Evolutionary conservation across 1,139 yeast genomes (phyloP), one percentile per base, ranked within the genome.

Genomic region (Kodamaea arcana): DNA sequence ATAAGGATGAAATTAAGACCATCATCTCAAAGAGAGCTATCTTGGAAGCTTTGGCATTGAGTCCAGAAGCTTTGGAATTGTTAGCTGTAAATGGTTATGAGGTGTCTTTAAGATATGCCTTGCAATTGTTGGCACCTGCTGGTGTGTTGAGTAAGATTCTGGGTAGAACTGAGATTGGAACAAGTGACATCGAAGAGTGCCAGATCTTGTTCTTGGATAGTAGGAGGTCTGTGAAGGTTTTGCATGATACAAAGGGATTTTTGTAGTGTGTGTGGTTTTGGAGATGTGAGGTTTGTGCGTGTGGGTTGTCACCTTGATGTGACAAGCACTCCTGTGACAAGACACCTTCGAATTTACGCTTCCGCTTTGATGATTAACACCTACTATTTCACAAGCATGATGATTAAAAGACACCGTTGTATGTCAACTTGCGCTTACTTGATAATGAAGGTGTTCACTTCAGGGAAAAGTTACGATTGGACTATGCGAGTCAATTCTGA

Each of bases 71-170:
- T 2, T 71, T 92, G 44, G 83, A 80, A 40, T 69, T 71, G 44
- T 69, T 92, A 45, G 83, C 97, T 2, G 60, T 62, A 17, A 78
- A 81, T 45, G 97, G 97, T 5, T 62, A 77, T 13, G 66, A 67
- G 27, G 83, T 92, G 14, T 86, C 96, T 3, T 70, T 92, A 52
- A 83, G 99, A 60, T 94, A 94, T 56, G 88, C 94, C 11, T 68
- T 92, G 48, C 98, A 94, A 58, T 71, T 92, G 47, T 69, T 92
- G 55, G 81, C 97, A 0, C 98, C 98, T 13, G 81, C 96, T 4
- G 94, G 88, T 35, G 77, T 94, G 30, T 72, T 92, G 46, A 82
- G 96, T 30, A 73, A 76, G 48, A 75, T 87, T 21, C 72, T 78
- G 41, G 85, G 86, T 33, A 81, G 95, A 44, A 62, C 68, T 29